Evolutionary conservation across 805 yeast genomes (phyloP), one percentile per base, ranked within the genome.

Genomic region (Spathaspora passalidarum): DNA sequence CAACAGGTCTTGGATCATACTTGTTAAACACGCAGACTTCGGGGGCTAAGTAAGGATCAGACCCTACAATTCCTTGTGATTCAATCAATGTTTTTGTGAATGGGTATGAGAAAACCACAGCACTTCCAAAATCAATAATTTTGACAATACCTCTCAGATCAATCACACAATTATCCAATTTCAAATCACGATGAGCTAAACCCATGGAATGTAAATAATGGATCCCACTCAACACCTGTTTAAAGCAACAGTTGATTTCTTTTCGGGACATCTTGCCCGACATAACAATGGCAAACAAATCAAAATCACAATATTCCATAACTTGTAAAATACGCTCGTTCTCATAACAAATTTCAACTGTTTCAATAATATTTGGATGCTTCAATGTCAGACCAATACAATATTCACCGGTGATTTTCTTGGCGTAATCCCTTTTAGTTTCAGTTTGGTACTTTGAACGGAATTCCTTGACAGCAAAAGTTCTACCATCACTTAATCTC

Each of bases 241-340:
- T 85, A 47, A 87, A 71, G 60, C 89, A 87, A 61, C 95, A 87
- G 58, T 86, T 86, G 52, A 86, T 85, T 62, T 87, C 95, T 45
- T 82, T 83, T 57, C 94, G 75, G 5, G 86, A 75, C 91, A 87
- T 85, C 56, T 81, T 77, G 19, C 90, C 91, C 4, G 89, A 82
- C 95, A 87, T 87, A 13, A 87, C 95, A 38, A 87, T 89, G 0
- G 90, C 89, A 60, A 87, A 87, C 63, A 87, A 86, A 67, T 87
- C 96, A 36, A 81, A 77, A 6, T 96, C 88, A 56, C 96, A 88
- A 63, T 84, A 92, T 67, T 94, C 99, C 97, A 94, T 90, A 44
- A 94, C 89, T 65, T 92, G 96, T 44, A 69, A 84, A 84, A 52
- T 86, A 76, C 86, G 82, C 54, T 79, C 81, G 56, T 63, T 89